phyloP scores from a whole-genome alignment of 805 yeast species.

The fission yeast (Schizosaccharomyces pombe) region DNA sequence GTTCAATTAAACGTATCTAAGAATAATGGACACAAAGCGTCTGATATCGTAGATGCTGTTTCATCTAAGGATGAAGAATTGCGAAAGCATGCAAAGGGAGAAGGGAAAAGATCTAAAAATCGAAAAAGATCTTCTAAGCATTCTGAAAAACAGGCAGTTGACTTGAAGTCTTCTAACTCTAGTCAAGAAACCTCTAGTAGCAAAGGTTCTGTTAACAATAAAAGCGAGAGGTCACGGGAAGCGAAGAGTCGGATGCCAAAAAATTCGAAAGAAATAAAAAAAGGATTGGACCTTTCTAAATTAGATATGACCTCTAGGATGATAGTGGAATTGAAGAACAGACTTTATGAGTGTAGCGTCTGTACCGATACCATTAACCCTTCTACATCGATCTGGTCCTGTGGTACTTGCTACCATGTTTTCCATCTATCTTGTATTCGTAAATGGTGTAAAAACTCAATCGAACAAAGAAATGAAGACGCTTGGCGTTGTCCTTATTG shows the following conservation, averaged over 20 bases:
- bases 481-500: conserved; percentile 76
- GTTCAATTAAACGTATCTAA: too few relatives aligned
- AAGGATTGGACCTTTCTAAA: neutral
- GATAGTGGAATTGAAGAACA: neutral
- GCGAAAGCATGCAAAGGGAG: too few relatives aligned
- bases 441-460: conserved; percentile 67
- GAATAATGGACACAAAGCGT: too few relatives aligned
- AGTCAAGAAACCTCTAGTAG: too few relatives aligned
- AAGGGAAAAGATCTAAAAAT: too few relatives aligned
- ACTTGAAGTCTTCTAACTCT: too few relatives aligned
- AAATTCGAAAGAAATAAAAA: neutral
- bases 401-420: conserved; percentile 53
- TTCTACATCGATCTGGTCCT: conserved; percentile 51
- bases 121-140: too few relatives aligned
- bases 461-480: conserved; percentile 12
- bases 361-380: conserved; percentile 66
- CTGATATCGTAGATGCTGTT: too few relatives aligned
- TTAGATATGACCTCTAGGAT: neutral
- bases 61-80: too few relatives aligned
- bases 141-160: too few relatives aligned
- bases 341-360: conserved; percentile 45
- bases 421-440: conserved; percentile 67
- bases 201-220: too few relatives aligned
- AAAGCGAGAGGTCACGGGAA: too few relatives aligned
- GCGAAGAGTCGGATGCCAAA: neutral